Evolutionary conservation across 176 grass and related monocot genomes (phyloP), one percentile per base, ranked within the genome.

Genomic region (Musa troglodytarum): DNA sequence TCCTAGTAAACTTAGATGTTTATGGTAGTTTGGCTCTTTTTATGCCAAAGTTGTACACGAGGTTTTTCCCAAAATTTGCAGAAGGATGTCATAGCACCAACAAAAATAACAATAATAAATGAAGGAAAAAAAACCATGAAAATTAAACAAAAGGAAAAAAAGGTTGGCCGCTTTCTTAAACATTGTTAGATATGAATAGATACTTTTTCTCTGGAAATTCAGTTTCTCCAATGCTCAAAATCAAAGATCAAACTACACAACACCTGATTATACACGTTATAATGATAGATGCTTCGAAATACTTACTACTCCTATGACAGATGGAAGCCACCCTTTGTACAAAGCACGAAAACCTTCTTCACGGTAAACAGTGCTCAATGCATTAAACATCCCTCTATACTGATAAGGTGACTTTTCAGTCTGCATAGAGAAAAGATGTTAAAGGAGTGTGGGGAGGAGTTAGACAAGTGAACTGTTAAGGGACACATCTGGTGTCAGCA

Each of bases 331-430:
- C 53, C 95, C 95, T 85, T 85, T 99, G 78, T 99, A 99, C 63
- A 99, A 75, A 79, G 95, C 95, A 80, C 95, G 86, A 28, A 99
- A 99, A 65, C 95, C 95, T 89, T 99, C 95, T 85, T 99, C 86
- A 57, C 95, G 95, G 58, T 94, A 99, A 16, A 99, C 95, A 58
- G 88, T 89, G 49, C 95, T 82, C 71, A 99, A 74, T 51, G 95
- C 95, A 84, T 99, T 91, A 86, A 99, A 92, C 91, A 99, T 99
- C 79, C 95, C 95, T 81, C 91, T 87, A 71, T 99, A 99, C 86
- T 92, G 95, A 77, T 94, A 94, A 26, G 95, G 91, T 67, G 95
- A 99, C 78, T 90, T 91, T 1, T 91, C 86, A 53, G 95, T 92
- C 95, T 99, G 95, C 68, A 80, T 6, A 62, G n/a, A 16, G 19